Evolutionary conservation across 176 grass and related monocot genomes (phyloP).

Genomic region (Panicum miliaceum): DNA sequence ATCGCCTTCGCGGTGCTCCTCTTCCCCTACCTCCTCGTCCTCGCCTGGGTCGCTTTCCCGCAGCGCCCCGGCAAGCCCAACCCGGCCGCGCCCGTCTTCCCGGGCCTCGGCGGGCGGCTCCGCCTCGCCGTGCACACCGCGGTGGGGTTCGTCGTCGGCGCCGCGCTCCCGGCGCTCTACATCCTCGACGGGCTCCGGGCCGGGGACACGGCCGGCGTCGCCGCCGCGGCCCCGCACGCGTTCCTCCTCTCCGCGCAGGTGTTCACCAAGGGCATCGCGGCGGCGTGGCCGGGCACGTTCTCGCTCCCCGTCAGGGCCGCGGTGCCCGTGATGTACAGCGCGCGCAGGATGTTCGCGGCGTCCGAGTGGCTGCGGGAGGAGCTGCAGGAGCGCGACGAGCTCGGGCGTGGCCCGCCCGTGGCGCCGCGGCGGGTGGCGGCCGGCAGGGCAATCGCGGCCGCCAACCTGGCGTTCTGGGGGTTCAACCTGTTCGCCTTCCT

Average conservation of each 20-base stretch:
- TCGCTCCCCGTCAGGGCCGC: constrained; percentile 73
- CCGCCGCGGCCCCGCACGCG: constrained; percentile 63
- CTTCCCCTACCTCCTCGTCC: constrained; percentile 54
- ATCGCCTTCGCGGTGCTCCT: constrained; percentile 55
- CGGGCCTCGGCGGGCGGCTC: constrained; percentile 28
- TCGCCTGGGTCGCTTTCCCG: constrained; percentile 54
- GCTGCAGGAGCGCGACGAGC: constrained; percentile 47
- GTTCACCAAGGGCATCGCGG: constrained; percentile 71
- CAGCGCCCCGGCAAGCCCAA: constrained; percentile 31
- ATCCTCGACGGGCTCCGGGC: constrained; percentile 68
- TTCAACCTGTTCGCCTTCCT: constrained; percentile 79
- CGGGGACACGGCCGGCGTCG: constrained; percentile 49
- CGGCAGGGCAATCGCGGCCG: constrained; percentile 59
- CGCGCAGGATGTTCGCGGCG: constrained; percentile 72
- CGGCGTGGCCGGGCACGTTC: constrained; percentile 59
- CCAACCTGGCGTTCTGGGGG: constrained; percentile 69
- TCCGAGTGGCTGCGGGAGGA: constrained; percentile 67
- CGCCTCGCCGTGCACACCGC: constrained; percentile 53
- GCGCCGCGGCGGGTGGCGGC: constrained; percentile 39
- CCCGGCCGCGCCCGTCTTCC: constrained; percentile 47
- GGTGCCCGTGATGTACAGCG: constrained; percentile 70
- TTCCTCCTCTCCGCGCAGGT: constrained; percentile 85
- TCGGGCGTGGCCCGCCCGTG: constrained; percentile 24
- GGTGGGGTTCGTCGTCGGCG: constrained; percentile 54
- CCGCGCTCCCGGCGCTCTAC: constrained; percentile 69